Evolutionary conservation across 345 rosid genomes (phyloP), one percentile per base, ranked within the genome.

Genomic region (Sonneratia caseolaris): DNA sequence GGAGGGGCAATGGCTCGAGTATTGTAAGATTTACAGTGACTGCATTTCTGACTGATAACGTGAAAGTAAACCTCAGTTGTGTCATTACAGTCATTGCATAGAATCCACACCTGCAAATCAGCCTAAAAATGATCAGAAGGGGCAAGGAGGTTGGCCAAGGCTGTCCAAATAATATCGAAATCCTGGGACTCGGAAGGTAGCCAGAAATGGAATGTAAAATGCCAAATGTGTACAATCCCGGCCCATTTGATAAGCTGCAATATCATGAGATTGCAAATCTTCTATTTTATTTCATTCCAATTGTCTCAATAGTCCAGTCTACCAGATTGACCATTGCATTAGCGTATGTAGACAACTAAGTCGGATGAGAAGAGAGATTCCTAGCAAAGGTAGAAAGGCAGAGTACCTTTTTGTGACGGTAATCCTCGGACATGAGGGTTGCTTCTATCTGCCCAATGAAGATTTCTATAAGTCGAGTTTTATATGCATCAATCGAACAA

Each of bases 11-110:
- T 84, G 3, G 85, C 84, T 47, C 99, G 86, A 15, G 99, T 95
- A 70, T 95, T 95, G 80, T 95, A 95, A 47, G 99, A 95, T 71
- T 79, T 83, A 84, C 99, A 95, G 73, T 92, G 98, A 72, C 89
- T 76, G 78, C 99, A 95, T 84, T 92, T 95, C 82, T 95, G 96
- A 45, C 99, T 96, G 0, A 90, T 82, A 73, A 95, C 85, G 76
- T 95, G 96, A 81, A 89, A 95, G 84, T 87, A 81, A 7, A 89
- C 97, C 77, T 95, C 98, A 0, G 98, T 89, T 2, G 97, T 95
- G 86, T 92, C 97, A 3, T 90, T 95, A 82, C 99, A 95, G 86
- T 95, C 97, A 37, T 95, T 95, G 75, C 99, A 95, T 22, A 95
- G 86, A 75, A 95, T 90, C 99, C 99, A 95, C 48, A 95, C 94